Conservation (phyloP, 2,329 filamentous ascomycete species). For the Stemphylium beticola region DNA sequence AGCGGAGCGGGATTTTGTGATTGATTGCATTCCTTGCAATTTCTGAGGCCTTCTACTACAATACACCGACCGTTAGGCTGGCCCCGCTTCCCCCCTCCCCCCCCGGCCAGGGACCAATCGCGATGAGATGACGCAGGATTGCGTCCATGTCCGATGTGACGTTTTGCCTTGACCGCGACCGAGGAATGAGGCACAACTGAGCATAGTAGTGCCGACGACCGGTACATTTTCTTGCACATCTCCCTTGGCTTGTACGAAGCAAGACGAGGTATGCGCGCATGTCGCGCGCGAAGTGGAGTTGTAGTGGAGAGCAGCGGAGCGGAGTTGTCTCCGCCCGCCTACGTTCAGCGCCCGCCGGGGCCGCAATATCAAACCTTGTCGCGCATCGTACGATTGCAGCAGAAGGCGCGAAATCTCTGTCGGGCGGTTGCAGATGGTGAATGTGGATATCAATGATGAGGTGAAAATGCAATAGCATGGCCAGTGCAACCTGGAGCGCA, state of each 20-base stretch:
- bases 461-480: too few relatives aligned
- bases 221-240: background rate
- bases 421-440: too few relatives aligned
- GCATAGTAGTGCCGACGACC: background rate
- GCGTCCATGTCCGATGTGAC: background rate
- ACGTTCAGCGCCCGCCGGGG: background rate
- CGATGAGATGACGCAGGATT: background rate
- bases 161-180: background rate
- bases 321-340: background rate
- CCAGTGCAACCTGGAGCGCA: too few relatives aligned
- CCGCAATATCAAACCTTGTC: background rate
- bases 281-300: background rate
- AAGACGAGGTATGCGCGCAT: background rate
- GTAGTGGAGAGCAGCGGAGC: background rate
- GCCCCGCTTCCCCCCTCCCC: too few relatives aligned
- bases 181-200: too few relatives aligned
- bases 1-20: conserved; percentile 1
- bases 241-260: background rate
- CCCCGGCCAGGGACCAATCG: conserved; percentile 1
- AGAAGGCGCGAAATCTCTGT: conserved; percentile 2
- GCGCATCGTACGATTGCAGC: conserved; percentile 1
- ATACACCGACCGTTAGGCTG: background rate
- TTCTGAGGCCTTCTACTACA: background rate
- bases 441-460: too few relatives aligned
- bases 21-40: conserved; percentile 4